Percentiles rank a stretch among this genome's conserved stretches.
Conservation (phyloP, 176 grass and related monocot species). For the Rhynchospora breviuscula region DNA sequence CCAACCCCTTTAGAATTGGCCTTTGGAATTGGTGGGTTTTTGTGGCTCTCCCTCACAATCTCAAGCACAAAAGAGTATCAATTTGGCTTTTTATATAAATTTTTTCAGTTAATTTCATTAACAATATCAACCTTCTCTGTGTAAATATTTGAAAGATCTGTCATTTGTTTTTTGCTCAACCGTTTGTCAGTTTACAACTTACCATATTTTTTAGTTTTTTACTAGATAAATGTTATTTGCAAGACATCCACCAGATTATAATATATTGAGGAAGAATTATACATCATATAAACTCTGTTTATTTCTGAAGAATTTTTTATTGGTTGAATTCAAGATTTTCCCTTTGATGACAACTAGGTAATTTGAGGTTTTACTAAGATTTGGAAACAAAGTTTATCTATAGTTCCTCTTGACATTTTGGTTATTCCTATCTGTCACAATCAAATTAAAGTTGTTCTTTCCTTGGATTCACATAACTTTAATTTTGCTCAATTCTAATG, state of each 20-base stretch:
- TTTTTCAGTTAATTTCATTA: not conserved
- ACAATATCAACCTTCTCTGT: not conserved
- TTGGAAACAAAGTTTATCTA: not conserved
- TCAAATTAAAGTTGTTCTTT: not conserved
- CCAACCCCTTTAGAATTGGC: constrained; percentile 82
- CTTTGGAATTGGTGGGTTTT: constrained; percentile 82
- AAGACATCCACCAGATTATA: not conserved
- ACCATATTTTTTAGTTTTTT: not conserved
- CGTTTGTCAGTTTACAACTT: not conserved
- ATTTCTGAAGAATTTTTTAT: not conserved
- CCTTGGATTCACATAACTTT: not conserved
- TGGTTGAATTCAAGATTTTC: not conserved
- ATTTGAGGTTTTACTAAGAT: not conserved
- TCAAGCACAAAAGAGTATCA: not conserved
- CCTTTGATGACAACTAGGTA: not conserved
- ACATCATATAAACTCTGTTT: not conserved
- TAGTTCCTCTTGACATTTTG: not conserved
- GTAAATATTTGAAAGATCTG: not conserved
- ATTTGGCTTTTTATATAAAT: not conserved
- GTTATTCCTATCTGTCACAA: not conserved
- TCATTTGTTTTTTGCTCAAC: not conserved
- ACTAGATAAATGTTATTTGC: not conserved
- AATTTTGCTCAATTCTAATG: too few species aligned
- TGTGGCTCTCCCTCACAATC: not conserved
- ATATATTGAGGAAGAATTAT: not conserved